Evolutionary conservation across 108 stramenopile species (phyloP).

Genomic region (Cyclostephanos invisitatus): DNA sequence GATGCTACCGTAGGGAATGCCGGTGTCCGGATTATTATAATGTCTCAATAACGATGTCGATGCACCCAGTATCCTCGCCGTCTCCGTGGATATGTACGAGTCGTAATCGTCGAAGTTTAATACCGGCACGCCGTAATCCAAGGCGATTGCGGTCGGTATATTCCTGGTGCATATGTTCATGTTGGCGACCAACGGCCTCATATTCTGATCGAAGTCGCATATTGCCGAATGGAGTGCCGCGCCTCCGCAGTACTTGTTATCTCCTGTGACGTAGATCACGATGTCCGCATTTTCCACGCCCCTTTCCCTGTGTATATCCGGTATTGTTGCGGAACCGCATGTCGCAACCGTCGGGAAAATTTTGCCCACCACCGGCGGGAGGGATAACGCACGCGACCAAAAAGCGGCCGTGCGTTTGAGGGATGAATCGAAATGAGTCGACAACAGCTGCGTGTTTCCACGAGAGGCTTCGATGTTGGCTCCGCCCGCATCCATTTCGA

Average conservation of each 20-base stretch:
- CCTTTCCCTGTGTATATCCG: slow-evolving; percentile 25
- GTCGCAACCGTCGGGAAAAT: slow-evolving; percentile 34
- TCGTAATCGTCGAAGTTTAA: slow-evolving; percentile 20
- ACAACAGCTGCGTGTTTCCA: slow-evolving; percentile 4
- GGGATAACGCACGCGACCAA: slow-evolving; percentile 28
- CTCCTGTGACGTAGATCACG: slow-evolving; percentile 41
- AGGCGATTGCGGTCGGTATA: slow-evolving; percentile 9
- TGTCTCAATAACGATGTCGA: slow-evolving; percentile 40
- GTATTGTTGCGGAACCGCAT: slow-evolving; percentile 37
- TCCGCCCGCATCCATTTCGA: slow-evolving; percentile 1
- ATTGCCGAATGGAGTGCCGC: slow-evolving; percentile 44
- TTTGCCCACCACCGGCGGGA: slow-evolving; percentile 23
- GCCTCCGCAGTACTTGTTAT: slow-evolving; percentile 46
- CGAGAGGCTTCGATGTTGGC: neutral
- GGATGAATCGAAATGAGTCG: slow-evolving; percentile 19
- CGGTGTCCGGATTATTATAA: slow-evolving; percentile 35
- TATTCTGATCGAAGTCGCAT: slow-evolving; percentile 51
- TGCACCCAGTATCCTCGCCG: slow-evolving; percentile 41
- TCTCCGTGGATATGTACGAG: slow-evolving; percentile 36
- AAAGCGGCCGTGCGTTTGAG: slow-evolving; percentile 21
- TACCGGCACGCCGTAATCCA: slow-evolving; percentile 5
- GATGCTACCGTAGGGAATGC: slow-evolving; percentile 21
- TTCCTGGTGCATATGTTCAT: slow-evolving; percentile 50
- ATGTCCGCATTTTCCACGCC: slow-evolving; percentile 44
- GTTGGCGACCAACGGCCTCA: slow-evolving; percentile 44